Base-by-base conservation (phyloP, 805 yeast genomes). In the Candida corydali region DNA sequence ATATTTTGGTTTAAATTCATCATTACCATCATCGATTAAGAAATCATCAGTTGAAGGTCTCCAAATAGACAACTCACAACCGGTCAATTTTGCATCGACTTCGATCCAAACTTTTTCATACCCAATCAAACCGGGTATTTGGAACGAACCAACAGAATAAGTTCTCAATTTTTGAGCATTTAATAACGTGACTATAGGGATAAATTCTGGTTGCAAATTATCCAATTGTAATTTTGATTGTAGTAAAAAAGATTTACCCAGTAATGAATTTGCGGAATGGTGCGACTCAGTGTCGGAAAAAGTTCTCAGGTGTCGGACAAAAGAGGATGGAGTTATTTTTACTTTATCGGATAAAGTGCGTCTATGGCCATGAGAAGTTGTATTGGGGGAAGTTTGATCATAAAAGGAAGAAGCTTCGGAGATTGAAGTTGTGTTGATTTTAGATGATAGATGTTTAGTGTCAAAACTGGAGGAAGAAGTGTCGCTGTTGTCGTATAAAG, bases 181-280 rank as follows among this genome's bases (percentile, higher is more conserved):
- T 38, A 84, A 65, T 45, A 86, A 66, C 15, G 86, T 80, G 26
- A 86, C 73, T 8, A 84, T 71, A 0, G 95, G 94, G 11, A 77
- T 59, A 52, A 86, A 65, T 51, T 85, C 91, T 11, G 76, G 75
- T 0, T 88, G 84, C 24, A 65, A 50, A 20, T 47, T 50, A 18
- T 55, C 57, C 35, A 49, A 49, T 33, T 55, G 45, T 20, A 38
- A 24, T 32, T 39, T 47, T 29, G 45, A 48, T 30, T 51, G 55
- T 10, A 39, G 29, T 6, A 54, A 31, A 18, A 51, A 37, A 3
- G 53, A 34, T 12, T 29, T 44, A 15, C 39, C 40, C 9, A 34
- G 18, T 10, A 36, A 8, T 8, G 39, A 34, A 24, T 33, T 26
- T 15, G 32, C 16, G 25, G 50, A 38, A 16, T 40, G 27, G 19